These are phyloP conservation scores for Kwoniella shivajii DNA, from an alignment of 1,284 basidiomycete species.

Conservation along the genomic window DNA sequence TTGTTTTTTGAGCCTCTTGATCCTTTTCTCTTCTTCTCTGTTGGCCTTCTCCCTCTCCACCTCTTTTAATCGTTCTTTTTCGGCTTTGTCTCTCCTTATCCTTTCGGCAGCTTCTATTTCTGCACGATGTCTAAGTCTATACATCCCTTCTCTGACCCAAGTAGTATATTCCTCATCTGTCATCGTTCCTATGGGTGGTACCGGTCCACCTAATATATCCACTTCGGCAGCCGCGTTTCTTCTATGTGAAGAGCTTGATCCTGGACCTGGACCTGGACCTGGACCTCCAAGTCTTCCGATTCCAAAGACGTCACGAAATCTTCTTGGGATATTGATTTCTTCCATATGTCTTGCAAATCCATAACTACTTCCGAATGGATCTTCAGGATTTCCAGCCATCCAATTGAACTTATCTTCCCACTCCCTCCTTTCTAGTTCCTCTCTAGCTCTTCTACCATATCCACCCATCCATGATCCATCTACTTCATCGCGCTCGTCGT, in stretches of 20 bases:
- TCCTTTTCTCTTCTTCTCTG: constrained; percentile 15
- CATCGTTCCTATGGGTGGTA: constrained; percentile 34
- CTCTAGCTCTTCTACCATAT: constrained; percentile 12
- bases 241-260: not conserved
- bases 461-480: constrained; percentile 23
- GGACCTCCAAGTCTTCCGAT: not conserved
- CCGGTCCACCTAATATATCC: constrained; percentile 13
- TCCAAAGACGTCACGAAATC: constrained; percentile 10
- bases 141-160: constrained; percentile 35
- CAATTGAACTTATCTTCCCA: constrained; percentile 30
- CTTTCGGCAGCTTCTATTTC: constrained; percentile 23
- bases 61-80: constrained; percentile 18
- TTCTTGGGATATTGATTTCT: constrained; percentile 18
- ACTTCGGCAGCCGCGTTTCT: constrained; percentile 16
- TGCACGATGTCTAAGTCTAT: constrained; percentile 13
- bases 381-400: constrained; percentile 15
- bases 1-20: constrained; percentile 13
- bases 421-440: constrained; percentile 22
- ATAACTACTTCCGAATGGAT: constrained; percentile 18
- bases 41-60: constrained; percentile 10
- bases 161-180: constrained; percentile 30
- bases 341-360: not conserved
- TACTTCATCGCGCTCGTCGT: constrained; percentile 2
- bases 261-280: not conserved
- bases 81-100: constrained; percentile 7